Base-by-base conservation (phyloP, 2,329 filamentous ascomycete species). In the Talaromyces sp. region DNA sequence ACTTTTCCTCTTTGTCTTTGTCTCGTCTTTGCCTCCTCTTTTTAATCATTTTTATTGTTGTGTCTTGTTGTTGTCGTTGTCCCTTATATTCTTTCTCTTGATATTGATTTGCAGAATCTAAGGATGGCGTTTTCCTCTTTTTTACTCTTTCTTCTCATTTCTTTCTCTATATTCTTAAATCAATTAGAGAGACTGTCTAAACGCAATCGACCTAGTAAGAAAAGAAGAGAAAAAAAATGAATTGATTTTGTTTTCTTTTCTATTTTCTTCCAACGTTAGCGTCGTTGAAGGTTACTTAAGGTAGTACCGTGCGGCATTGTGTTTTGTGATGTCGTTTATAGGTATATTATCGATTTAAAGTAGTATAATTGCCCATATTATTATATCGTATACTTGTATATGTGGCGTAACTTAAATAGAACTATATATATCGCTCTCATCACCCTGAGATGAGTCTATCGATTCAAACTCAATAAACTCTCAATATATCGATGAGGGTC, bases 401-500 rank as follows among this genome's bases (percentile, higher is more conserved):
- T 21, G 33, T 48, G 17, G 45, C 45, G 33, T 48, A 28, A n/a
- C n/a, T n/a, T n/a, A n/a, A 35, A 19, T 35, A 10, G 13, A 35
- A 33, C 11, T 28, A 45, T 25, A 13, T 35, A 6, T 35, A 13
- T 45, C 8, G 13, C 7, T 45, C 40, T 5, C 40, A 28, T 17
- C 5, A 8, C 2, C 37, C 10, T 8, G 33, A 21, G 21, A n/a
- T 6, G 15, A 2, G 19, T 2, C 19, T 46, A 78, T 63, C 70
- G 65, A 68, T 76, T 78, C 64, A 79, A 67, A 60, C 68, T 73
- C 41, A 79, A 65, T 62, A 79, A 61, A 36, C 71, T 71, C 62
- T 79, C 77, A 60, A 79, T 74, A 70, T 78, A 79, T 58, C 70
- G 72, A 60, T 73, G 71, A 19, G 77, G 72, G 70, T 79, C 77